Evolutionary conservation across 176 grass and related monocot species (phyloP).

Genomic region (Zea mays): Zm-B73-REFERENCE-NAM-5.0 NC_050100.1:209489501-209490000

Average conservation of each 20-base stretch:
- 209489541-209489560: conserved; percentile 90
- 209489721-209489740: too few species aligned
- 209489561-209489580: not conserved
- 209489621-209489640: not conserved
- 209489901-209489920: not conserved
- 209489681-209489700: not conserved
- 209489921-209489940: not conserved
- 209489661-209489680: not conserved
- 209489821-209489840: not conserved
- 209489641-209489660: too few species aligned
- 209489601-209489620: conserved; percentile 13
- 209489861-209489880: not conserved
- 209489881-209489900: not conserved
- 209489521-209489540: conserved; percentile 50
- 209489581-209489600: not conserved
- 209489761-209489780: too few species aligned
- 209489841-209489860: not conserved
- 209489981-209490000: too few species aligned
- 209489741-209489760: too few species aligned
- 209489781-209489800: not conserved
- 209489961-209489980: not conserved
- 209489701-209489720: not conserved
- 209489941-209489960: not conserved
- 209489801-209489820: not conserved
- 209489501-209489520: conserved; percentile 35